Evolutionary conservation across 1,284 basidiomycete genomes (phyloP), one percentile per base, ranked within the genome.

Genomic region (Marasmius tenuissimus): DNA sequence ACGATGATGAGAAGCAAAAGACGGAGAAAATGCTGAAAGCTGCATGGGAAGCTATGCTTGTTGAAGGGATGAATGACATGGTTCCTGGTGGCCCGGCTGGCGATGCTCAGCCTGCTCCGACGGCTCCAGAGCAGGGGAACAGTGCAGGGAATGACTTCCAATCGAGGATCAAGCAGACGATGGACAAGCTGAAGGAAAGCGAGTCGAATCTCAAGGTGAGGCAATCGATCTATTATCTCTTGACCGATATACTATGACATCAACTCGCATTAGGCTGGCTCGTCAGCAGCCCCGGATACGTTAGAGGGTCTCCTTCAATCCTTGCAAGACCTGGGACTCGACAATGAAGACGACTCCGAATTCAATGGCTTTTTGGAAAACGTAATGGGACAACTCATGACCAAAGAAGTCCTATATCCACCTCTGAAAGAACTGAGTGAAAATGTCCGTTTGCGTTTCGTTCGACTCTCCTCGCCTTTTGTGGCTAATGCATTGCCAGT

Each of bases 301-400:
- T 73, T 89, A 6, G 82, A 83, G 60, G 75, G 78, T 34, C 72
- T 89, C 16, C 74, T 91, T 8, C 70, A 76, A 33, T 77, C 83
- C 33, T 69, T 87, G 3, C 77, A 76, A 22, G 74, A 78, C 39
- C 67, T 77, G n/a, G 76, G 75, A 14, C 68, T 82, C 9, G 77
- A 74, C 34, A 76, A 73, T 12, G 73, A 78, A 16, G 80, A 81
- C n/a, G 89, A 88, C 20, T 85, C 84, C 39, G 87, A 91, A 58
- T 75, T 96, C 7, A 85, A 88, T 54, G 87, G 85, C 9, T 81
- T 97, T 67, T 80, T 99, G 22, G 94, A 98, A 73, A 86, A 81
- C 45, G 94, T 98, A 91, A 95, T 97, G 96, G 84, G 86, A 16
- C 90, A 96, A 72, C 82, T 99, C 52, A 95, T 99, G 93, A 90